Conservation (phyloP, 371 early-diverging fungal genomes). For the Globomyces sp. region DNA sequence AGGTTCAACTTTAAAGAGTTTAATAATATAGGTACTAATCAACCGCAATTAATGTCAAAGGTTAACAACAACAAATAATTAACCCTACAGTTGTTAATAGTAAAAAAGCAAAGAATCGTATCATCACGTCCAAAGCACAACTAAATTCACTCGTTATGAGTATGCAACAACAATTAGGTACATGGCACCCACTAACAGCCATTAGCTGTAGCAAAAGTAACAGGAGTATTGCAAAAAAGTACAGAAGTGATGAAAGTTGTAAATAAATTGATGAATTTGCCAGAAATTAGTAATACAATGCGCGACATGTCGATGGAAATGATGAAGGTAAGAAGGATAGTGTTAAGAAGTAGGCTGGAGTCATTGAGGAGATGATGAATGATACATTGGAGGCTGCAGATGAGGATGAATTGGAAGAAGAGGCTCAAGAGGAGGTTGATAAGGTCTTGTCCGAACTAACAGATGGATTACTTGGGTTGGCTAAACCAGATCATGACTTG, state of each 20-base stretch:
- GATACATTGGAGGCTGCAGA: conserved; percentile 87
- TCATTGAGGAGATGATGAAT: conserved; percentile 93
- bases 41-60: neutral
- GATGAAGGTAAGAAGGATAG: conserved; percentile 70
- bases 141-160: conserved; percentile 89
- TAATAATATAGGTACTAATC: neutral
- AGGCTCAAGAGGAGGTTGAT: conserved; percentile 91
- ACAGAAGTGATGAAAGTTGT: conserved; percentile 89
- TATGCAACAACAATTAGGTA: conserved; percentile 84
- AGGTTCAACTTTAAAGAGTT: no score
- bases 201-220: conserved; percentile 59
- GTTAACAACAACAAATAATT: conserved; percentile 45
- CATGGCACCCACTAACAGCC: neutral
- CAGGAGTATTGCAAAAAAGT: conserved; percentile 83
- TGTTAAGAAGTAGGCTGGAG: conserved; percentile 67
- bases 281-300: conserved; percentile 79
- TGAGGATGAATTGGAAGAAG: conserved; percentile 89
- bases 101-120: conserved; percentile 72
- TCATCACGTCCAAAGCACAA: conserved; percentile 89
- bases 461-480: conserved; percentile 53
- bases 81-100: conserved; percentile 76
- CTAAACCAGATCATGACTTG: conserved; percentile 18
- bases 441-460: conserved; percentile 86
- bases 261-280: conserved; percentile 78
- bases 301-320: conserved; percentile 92